Evolutionary conservation across 305 asterid species (phyloP).

Genomic region (Stenogyne calaminthoides): DNA sequence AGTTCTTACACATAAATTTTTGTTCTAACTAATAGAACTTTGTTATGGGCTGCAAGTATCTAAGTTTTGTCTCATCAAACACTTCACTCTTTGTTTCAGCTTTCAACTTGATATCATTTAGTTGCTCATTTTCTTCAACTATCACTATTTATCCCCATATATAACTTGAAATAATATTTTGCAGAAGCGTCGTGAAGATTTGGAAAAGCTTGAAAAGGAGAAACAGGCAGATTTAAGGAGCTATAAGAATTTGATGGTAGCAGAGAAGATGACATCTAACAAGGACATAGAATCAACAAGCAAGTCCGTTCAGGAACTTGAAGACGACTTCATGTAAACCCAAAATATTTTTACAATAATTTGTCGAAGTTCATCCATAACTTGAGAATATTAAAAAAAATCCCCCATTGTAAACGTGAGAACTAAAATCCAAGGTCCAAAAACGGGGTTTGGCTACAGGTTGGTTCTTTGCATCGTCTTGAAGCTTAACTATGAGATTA

Average conservation of each 20-base stretch:
- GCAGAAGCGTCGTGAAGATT: constrained; percentile 86
- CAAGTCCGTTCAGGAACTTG: constrained; percentile 92
- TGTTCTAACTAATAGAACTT: background rate
- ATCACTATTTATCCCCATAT: background rate
- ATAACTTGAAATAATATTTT: background rate
- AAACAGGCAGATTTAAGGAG: constrained; percentile 83
- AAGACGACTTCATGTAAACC: constrained; percentile 91
- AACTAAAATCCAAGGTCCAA: background rate
- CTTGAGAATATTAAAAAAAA: background rate
- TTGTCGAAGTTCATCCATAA: constrained; percentile 14
- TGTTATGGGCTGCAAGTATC: background rate
- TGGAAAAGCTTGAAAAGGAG: constrained; percentile 85
- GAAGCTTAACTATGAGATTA: background rate
- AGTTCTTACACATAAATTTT: background rate
- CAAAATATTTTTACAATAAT: constrained; percentile 18
- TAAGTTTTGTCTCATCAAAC: background rate
- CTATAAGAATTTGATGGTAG: constrained; percentile 96
- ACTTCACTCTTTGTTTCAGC: background rate
- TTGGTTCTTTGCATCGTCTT: background rate
- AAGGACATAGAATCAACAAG: constrained; percentile 79
- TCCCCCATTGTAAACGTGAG: background rate
- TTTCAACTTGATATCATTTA: background rate
- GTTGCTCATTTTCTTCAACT: background rate
- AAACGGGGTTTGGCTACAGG: background rate
- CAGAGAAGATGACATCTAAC: constrained; percentile 97